Evolutionary conservation across 2,329 filamentous ascomycete genomes (phyloP).

Genomic region (Myriosclerotinia duriaeana): DNA sequence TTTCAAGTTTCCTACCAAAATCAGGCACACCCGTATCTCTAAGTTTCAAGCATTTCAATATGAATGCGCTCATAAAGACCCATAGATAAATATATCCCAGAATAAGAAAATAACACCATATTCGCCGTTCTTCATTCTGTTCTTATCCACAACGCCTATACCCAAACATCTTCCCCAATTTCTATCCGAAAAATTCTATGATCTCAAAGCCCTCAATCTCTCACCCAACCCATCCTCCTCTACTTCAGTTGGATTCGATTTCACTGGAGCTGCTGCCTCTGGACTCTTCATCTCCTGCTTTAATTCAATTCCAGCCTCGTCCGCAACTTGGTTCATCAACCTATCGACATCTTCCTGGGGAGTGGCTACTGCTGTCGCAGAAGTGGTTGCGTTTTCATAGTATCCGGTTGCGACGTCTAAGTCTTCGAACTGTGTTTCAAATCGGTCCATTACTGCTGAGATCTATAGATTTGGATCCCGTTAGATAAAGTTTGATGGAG

Average conservation of each 20-base stretch:
- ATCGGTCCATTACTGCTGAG: conserved; percentile 64
- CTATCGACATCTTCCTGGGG: conserved; percentile 85
- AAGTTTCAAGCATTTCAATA: conserved; percentile 3
- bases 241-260: conserved; percentile 69
- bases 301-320: conserved; percentile 83
- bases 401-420: conserved; percentile 48
- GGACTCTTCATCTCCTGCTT: conserved; percentile 67
- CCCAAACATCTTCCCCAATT: conserved; percentile 8
- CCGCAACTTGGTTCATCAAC: conserved; percentile 79
- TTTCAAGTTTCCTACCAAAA: neutral
- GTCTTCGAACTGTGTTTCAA: conserved; percentile 57
- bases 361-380: conserved; percentile 71
- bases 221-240: conserved; percentile 73
- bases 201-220: conserved; percentile 53
- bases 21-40: conserved; percentile 4
- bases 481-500: conserved; percentile 8
- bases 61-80: conserved; percentile 5
- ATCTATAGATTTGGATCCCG: conserved; percentile 46
- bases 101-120: neutral
- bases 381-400: conserved; percentile 82
- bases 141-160: conserved; percentile 17
- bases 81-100: conserved; percentile 7
- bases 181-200: conserved; percentile 1
- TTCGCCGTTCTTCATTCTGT: conserved; percentile 11
- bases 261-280: conserved; percentile 57